phyloP scores from a whole-genome alignment of 2,329 filamentous ascomycete genomes.

The Colletotrichum chlorophyti region DNA sequence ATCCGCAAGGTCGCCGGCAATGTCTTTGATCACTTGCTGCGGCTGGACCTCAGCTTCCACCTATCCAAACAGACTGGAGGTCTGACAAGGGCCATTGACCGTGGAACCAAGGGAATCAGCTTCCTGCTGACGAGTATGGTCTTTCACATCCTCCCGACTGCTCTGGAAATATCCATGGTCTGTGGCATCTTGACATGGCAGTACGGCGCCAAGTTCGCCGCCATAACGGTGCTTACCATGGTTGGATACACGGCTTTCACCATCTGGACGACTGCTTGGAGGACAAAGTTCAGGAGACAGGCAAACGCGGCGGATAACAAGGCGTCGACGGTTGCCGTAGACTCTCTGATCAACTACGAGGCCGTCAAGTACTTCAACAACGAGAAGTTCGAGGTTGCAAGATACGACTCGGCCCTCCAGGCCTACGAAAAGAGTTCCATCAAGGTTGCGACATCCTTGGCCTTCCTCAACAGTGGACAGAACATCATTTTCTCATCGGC shows the following conservation, averaged over 20 bases:
- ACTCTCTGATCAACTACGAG: constrained; percentile 98
- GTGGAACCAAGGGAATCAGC: constrained; percentile 97
- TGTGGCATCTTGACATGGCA: constrained; percentile 97
- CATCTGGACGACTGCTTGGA: constrained; percentile 94
- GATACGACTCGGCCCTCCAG: constrained; percentile 87
- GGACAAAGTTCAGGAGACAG: constrained; percentile 93
- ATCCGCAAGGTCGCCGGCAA: constrained; percentile 90
- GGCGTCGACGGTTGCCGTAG: constrained; percentile 92
- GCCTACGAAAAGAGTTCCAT: constrained; percentile 94
- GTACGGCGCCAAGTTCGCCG: constrained; percentile 90
- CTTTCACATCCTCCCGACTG: constrained; percentile 93
- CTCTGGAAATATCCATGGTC: constrained; percentile 92
- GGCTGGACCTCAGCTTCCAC: constrained; percentile 92
- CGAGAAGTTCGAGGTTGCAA: constrained; percentile 88
- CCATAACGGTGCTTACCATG: constrained; percentile 91
- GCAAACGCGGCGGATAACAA: constrained; percentile 97
- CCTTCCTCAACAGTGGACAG: constrained; percentile 92
- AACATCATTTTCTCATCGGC: constrained; percentile 97
- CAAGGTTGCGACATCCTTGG: constrained; percentile 93
- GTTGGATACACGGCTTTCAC: constrained; percentile 95
- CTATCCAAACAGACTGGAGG: constrained; percentile 94
- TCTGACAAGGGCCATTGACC: constrained; percentile 90
- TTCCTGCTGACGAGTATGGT: constrained; percentile 98
- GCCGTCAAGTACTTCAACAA: constrained; percentile 99
- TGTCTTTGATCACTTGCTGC: constrained; percentile 89